Evolutionary conservation across 768 basidiomycete genomes (phyloP), one percentile per base, ranked within the genome.

Genomic region (Multifurca ochricompacta): DNA sequence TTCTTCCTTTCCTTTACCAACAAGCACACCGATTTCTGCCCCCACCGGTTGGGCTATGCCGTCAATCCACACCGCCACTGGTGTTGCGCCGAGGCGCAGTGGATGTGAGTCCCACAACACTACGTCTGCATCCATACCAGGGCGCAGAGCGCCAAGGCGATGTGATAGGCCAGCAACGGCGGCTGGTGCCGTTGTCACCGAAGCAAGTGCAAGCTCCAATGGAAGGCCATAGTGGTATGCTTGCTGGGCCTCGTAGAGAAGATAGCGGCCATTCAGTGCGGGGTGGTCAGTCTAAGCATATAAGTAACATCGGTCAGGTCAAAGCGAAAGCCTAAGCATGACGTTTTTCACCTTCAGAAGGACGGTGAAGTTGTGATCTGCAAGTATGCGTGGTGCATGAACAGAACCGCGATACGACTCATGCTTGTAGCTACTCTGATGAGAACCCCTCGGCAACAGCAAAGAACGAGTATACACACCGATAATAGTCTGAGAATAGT

Each of bases 171-270:
- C 93, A 47, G 87, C 77, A 4, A 80, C 73, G 31, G 78, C 73
- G 0, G 92, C 91, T 28, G 91, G 77, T 37, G 76, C 80, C 25
- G 79, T 79, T 0, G 82, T 94, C 9, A 94, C 83, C 23, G 88
- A 80, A 3, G 83, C 74, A 32, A 95, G 72, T 0, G 91, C 86
- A 8, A 81, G 70, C 48, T 83, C 80, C 6, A 74, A 73, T 30
- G 85, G 80, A 5, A 94, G 74, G 56, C 90, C 89, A 62, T 86
- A 90, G 65, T 83, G 85, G 64, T 85, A 80, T 0, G 85, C 87
- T 67, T 88, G 87, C 62, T 90, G 87, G 4, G 91, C 90, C 67
- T 94, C 91, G 60, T 82, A 87, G 19, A 91, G 64, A 9, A 95
- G 74, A 68, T 85, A 83, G 4, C 91, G 80, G 5, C 84, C 84